phyloP scores from a whole-genome alignment of 495 filamentous ascomycete species.

The Xylaria telfairii region DNA sequence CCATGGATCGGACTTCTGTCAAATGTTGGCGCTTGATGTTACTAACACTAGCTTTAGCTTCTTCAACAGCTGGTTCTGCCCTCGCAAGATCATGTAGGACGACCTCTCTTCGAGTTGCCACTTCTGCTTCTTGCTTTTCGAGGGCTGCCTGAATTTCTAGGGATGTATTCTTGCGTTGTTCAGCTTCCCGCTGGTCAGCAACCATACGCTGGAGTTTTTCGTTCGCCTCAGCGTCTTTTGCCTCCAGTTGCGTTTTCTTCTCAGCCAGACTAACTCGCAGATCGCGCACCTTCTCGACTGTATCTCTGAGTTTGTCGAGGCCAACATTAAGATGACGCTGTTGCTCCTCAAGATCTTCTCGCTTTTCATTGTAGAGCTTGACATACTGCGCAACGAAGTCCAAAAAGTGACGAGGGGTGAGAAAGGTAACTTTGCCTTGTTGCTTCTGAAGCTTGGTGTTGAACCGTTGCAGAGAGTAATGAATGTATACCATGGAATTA shows the following conservation, averaged over 20 bases:
- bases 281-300: slow-evolving; percentile 96
- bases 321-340: slow-evolving; percentile 97
- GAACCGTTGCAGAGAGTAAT: slow-evolving; percentile 90
- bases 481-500: slow-evolving; percentile 98
- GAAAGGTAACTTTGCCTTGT: slow-evolving; percentile 86
- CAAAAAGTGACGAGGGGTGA: slow-evolving; percentile 95
- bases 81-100: slow-evolving; percentile 86
- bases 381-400: slow-evolving; percentile 99
- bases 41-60: slow-evolving; percentile 93
- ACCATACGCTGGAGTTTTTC: slow-evolving; percentile 98
- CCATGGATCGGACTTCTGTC: slow-evolving; percentile 97
- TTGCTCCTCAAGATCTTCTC: slow-evolving; percentile 97
- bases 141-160: slow-evolving; percentile 86
- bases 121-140: slow-evolving; percentile 88
- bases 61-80: slow-evolving; percentile 90
- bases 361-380: slow-evolving; percentile 96
- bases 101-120: slow-evolving; percentile 80
- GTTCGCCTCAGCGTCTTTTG: slow-evolving; percentile 93
- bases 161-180: slow-evolving; percentile 85
- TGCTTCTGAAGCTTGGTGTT: slow-evolving; percentile 89
- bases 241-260: slow-evolving; percentile 91
- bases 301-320: slow-evolving; percentile 96
- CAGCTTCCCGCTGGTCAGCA: slow-evolving; percentile 93
- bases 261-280: slow-evolving; percentile 86
- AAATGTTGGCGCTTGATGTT: slow-evolving; percentile 97